Percentiles rank a stretch among this genome's conserved stretches.
phyloP scores from a whole-genome alignment of 192 early-diverging fungal genomes.

The Mortierella antarctica region DNA sequence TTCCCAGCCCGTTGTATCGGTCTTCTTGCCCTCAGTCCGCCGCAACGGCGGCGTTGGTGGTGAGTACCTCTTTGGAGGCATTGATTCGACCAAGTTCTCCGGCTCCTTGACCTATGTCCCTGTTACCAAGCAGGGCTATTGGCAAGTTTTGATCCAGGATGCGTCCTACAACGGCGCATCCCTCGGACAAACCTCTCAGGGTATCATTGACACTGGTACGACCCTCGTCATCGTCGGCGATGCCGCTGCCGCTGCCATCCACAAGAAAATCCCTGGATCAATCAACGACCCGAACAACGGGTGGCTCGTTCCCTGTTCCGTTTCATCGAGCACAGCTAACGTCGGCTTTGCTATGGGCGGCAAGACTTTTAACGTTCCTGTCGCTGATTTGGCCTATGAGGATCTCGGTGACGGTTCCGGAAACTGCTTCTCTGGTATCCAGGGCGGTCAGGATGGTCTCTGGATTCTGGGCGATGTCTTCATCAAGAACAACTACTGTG shows the following conservation, averaged over 20 bases:
- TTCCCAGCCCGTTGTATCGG: slow-evolving; percentile 68
- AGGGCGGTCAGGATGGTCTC: slow-evolving; percentile 42
- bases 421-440: slow-evolving; percentile 45
- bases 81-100: slow-evolving; percentile 59
- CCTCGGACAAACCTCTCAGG: slow-evolving; percentile 44
- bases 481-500: slow-evolving; percentile 73
- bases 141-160: slow-evolving; percentile 65
- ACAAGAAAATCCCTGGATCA: slow-evolving; percentile 34
- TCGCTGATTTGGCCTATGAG: slow-evolving; percentile 52
- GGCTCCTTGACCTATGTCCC: slow-evolving; percentile 68
- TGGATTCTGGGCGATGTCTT: slow-evolving; percentile 76
- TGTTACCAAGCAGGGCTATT: slow-evolving; percentile 64
- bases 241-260: slow-evolving; percentile 64
- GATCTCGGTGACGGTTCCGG: slow-evolving; percentile 21
- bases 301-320: slow-evolving; percentile 40
- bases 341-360: slow-evolving; percentile 53
- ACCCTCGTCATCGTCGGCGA: slow-evolving; percentile 70
- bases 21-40: slow-evolving; percentile 65
- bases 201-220: slow-evolving; percentile 74
- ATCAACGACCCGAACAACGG: slow-evolving; percentile 32
- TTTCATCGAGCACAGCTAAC: slow-evolving; percentile 23
- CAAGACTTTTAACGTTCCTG: slow-evolving; percentile 48
- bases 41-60: slow-evolving; percentile 54
- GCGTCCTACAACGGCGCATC: slow-evolving; percentile 54
- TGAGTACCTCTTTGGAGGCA: slow-evolving; percentile 67